Conservation (phyloP, 2,329 filamentous ascomycete genomes). For the Orbilia blumenaviensis region DNA sequence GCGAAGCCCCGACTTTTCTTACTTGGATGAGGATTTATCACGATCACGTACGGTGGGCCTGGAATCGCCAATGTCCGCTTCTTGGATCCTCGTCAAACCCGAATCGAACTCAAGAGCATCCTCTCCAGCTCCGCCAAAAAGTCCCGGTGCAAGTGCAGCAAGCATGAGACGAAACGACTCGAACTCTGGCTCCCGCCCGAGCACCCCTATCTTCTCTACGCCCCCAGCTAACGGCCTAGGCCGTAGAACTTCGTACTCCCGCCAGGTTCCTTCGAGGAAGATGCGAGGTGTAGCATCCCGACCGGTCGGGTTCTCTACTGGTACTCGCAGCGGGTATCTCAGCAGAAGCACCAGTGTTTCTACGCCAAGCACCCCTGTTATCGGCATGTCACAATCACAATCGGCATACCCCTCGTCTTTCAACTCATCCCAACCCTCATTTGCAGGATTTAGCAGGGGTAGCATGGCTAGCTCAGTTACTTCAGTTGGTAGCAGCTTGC, state of each 20-base stretch:
- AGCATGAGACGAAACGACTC: slow-evolving; percentile 44
- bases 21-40: slow-evolving; percentile 40
- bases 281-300: slow-evolving; percentile 38
- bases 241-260: slow-evolving; percentile 31
- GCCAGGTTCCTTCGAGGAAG: slow-evolving; percentile 37
- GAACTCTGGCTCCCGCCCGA: slow-evolving; percentile 25
- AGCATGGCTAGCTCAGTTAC: slow-evolving; percentile 42
- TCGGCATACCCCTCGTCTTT: slow-evolving; percentile 19
- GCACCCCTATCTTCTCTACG: slow-evolving; percentile 29
- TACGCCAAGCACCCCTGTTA: slow-evolving; percentile 7
- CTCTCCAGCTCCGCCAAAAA: slow-evolving; percentile 19
- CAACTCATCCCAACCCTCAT: slow-evolving; percentile 34
- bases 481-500: slow-evolving; percentile 34
- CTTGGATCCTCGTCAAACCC: slow-evolving; percentile 49
- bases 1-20: slow-evolving; percentile 28
- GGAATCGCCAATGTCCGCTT: slow-evolving; percentile 50
- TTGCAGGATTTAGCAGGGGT: slow-evolving; percentile 16
- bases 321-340: slow-evolving; percentile 11
- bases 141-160: slow-evolving; percentile 39
- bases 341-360: slow-evolving; percentile 39
- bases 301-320: slow-evolving; percentile 6
- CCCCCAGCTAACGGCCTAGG: slow-evolving; percentile 15
- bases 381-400: slow-evolving; percentile 18
- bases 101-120: slow-evolving; percentile 40
- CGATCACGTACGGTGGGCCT: slow-evolving; percentile 36